Percentiles rank a stretch among this genome's conserved stretches.
Evolutionary conservation across 1,284 basidiomycete species (phyloP).

Genomic region (Marasmius sp.): DNA sequence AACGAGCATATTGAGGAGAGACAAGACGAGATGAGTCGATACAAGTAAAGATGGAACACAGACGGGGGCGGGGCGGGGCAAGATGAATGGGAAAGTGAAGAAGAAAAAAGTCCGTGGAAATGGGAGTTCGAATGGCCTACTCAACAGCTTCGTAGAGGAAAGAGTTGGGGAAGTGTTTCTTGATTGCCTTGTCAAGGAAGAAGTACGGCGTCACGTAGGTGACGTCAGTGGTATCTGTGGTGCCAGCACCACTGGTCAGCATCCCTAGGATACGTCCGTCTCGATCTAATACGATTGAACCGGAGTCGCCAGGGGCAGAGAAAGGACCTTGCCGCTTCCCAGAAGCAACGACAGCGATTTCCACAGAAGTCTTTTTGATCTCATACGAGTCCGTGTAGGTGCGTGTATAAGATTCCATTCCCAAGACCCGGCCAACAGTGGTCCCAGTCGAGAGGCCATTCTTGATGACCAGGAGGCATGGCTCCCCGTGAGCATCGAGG

Average conservation of each 20-base stretch:
- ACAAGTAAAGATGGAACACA: no score
- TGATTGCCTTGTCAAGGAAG: constrained; percentile 21
- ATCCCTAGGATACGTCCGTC: constrained; percentile 30
- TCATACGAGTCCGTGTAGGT: constrained; percentile 14
- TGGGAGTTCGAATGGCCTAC: no score
- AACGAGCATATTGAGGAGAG: no score
- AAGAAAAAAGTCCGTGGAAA: no score
- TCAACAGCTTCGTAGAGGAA: constrained; percentile 3
- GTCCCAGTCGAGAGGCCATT: constrained; percentile 26
- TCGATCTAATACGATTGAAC: constrained; percentile 28
- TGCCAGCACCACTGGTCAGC: constrained; percentile 30
- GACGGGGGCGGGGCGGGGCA: no score
- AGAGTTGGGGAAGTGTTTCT: constrained; percentile 11
- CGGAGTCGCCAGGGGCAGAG: constrained; percentile 34
- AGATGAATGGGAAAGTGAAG: no score
- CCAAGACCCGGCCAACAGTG: constrained; percentile 29
- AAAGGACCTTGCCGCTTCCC: constrained; percentile 26
- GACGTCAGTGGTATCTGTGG: constrained; percentile 23
- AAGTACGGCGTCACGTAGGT: constrained; percentile 31
- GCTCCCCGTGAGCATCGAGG: constrained; percentile 22
- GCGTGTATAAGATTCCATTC: constrained; percentile 24
- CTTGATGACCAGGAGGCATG: constrained; percentile 33
- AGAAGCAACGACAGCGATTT: constrained; percentile 25
- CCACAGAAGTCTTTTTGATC: constrained; percentile 20
- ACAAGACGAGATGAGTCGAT: no score